Percentiles rank a stretch among this genome's conserved stretches.
Evolutionary conservation across 163 green algal species (phyloP).

Genomic region (Trebouxiophyceae sp.): DNA sequence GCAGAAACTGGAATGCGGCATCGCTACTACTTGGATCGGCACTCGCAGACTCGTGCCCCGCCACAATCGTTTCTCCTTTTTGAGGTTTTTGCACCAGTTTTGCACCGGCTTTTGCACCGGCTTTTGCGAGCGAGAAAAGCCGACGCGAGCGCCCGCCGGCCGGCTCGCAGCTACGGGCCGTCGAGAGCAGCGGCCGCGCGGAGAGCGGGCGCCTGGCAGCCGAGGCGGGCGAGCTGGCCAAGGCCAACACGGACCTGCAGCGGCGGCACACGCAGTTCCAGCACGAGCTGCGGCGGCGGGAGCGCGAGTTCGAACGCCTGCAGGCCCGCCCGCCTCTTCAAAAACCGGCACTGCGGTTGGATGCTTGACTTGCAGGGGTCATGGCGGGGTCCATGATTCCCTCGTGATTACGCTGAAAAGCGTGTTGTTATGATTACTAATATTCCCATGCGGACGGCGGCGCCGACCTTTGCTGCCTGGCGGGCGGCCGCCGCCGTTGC

Average conservation of each 20-base stretch:
- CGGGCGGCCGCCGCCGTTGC: too few relatives aligned
- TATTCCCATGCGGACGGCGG: too few relatives aligned
- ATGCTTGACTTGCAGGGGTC: too few relatives aligned
- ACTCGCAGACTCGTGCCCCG: neutral
- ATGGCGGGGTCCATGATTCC: too few relatives aligned
- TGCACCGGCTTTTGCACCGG: neutral
- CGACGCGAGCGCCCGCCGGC: neutral
- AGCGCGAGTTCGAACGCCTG: constrained; percentile 36
- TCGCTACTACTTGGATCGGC: too few relatives aligned
- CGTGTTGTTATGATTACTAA: too few relatives aligned
- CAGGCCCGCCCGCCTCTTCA: too few relatives aligned
- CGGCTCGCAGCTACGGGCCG: constrained; percentile 1
- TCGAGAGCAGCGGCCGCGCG: neutral
- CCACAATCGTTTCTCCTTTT: neutral
- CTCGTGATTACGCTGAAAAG: too few relatives aligned
- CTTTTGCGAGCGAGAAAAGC: neutral
- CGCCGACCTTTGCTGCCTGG: too few relatives aligned
- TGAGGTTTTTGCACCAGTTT: neutral
- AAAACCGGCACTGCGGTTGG: too few relatives aligned
- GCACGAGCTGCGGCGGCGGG: constrained; percentile 24
- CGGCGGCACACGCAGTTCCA: constrained; percentile 18
- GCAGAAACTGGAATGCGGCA: too few relatives aligned
- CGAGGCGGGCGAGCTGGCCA: constrained; percentile 19
- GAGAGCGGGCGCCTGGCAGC: constrained; percentile 6
- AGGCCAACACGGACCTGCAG: constrained; percentile 26